Evolutionary conservation across 78 protist genomes (phyloP), one percentile per base, ranked within the genome.

Genomic region (Creolimax fragrantissima): DNA sequence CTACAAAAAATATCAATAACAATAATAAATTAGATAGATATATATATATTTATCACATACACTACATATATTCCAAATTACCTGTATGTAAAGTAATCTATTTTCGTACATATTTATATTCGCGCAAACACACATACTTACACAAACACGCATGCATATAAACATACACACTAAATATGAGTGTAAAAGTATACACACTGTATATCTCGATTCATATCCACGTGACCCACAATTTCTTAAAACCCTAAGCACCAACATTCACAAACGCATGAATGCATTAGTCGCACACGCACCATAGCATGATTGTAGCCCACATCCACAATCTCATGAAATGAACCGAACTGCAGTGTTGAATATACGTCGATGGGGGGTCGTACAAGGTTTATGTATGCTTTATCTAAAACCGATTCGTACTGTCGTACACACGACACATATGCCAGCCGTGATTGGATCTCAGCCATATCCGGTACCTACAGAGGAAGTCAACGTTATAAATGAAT

Each of bases 371-470:
- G 86, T 24, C 86, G 5, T 36, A 83, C 35, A 83, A 58, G 7
- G 37, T 24, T 83, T 0, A 24, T 24, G 37, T 24, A 83, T 5
- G 5, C 7, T 41, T 24, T 24, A 41, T 83, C 42, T 35, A 41
- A 5, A 35, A 86, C 90, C 41, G 6, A 7, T 41, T 89, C 91
- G 6, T 58, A 35, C 43, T 89, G 91, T 39, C 5, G 84, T 43
- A 45, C 91, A 44, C 91, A 44, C 24, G 74, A 24, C 42, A 45
- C 91, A 7, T 89, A 89, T 41, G 91, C 91, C 35, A 89, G 36
- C 41, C 74, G 84, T n/a, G 84, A 45, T 7, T 89, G 91, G 36
- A 89, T 89, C 11, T 89, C 91, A 3, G 67, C 91, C 37, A 89
- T 5, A 37, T 43, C 4, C 4, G 91, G 91, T 3, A 44, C 91